Base-by-base conservation (phyloP, 2,329 filamentous ascomycete genomes). In the Cordyceps tenuipes region DNA sequence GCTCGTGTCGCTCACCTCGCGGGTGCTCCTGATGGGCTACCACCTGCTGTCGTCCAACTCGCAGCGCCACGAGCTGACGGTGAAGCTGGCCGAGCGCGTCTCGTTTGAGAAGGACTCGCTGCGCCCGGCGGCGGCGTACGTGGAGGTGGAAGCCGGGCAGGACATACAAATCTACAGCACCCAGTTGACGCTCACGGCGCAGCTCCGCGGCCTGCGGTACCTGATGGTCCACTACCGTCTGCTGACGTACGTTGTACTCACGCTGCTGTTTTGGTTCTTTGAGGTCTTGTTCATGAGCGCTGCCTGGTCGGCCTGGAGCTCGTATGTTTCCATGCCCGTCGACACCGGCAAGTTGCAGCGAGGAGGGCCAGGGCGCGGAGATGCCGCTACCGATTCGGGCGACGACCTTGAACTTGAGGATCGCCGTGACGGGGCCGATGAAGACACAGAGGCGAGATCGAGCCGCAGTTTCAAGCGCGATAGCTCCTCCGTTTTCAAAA, bases 221-320 rank as follows among this genome's bases (percentile, higher is more conserved):
- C 67, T 92, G 59, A 96, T 99, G 89, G 94, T 94, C 68, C 86
- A 90, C 63, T 87, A 93, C 75, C 84, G 88, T 13, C 68, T 94
- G 41, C 71, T 84, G 1, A 85, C 85, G 5, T 91, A 91, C 61
- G 57, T 88, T 0, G 68, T 86, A 0, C 88, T 91, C 67, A 89
- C 86, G 0, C 72, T 77, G 0, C 66, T 83, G 0, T 97, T 97
- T 72, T 97, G 92, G 91, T 70, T 76, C 1, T 83, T 84, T 13
- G 91, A 93, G 68, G 79, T 95, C 67, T 64, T 84, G 0, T 87
- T 86, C 47, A 82, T 89, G 70, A 76, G 79, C 1, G 43, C 86
- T 0, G 85, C 82, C 0, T 96, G 90, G 87, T 70, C 81, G 1
- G 50, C 81, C 66, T 89, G 65, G 68, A 69, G 57, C 21, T 77